These are phyloP conservation scores for Conidiobolus incongruus DNA, from an alignment of 371 early-diverging fungal species.

Conservation along the genomic window DNA sequence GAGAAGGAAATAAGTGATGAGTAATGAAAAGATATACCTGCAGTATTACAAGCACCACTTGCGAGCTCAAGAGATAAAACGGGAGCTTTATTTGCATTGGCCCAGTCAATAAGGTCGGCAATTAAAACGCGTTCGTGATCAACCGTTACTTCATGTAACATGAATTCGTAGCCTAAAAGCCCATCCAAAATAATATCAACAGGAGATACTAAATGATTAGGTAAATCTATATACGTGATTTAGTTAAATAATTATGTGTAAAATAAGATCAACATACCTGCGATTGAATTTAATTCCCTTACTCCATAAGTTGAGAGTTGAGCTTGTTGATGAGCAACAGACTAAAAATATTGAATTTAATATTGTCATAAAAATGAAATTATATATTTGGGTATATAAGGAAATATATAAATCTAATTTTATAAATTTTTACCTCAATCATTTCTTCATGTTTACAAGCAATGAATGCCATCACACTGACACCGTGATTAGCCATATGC, in stretches of 20 bases:
- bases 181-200: slow-evolving; percentile 64
- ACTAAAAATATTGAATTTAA: background rate
- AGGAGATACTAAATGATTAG: slow-evolving; percentile 23
- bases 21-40: background rate
- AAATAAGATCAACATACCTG: background rate
- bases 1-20: background rate
- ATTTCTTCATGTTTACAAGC: slow-evolving; percentile 15
- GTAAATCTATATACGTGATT: slow-evolving; percentile 14
- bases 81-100: slow-evolving; percentile 41
- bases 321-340: background rate
- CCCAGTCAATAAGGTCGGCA: slow-evolving; percentile 44
- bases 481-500: slow-evolving; percentile 50
- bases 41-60: slow-evolving; percentile 25
- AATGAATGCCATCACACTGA: slow-evolving; percentile 30
- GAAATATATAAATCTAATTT: background rate
- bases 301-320: background rate
- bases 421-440: background rate
- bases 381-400: background rate
- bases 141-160: slow-evolving; percentile 24
- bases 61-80: slow-evolving; percentile 49
- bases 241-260: slow-evolving; percentile 7
- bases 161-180: slow-evolving; percentile 33
- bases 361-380: too few relatives aligned
- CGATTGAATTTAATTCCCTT: background rate
- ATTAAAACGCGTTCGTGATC: slow-evolving; percentile 21